These are phyloP conservation scores for Paecilomyces niveus DNA, from an alignment of 2,329 filamentous ascomycete genomes.

Conservation along the genomic window DNA sequence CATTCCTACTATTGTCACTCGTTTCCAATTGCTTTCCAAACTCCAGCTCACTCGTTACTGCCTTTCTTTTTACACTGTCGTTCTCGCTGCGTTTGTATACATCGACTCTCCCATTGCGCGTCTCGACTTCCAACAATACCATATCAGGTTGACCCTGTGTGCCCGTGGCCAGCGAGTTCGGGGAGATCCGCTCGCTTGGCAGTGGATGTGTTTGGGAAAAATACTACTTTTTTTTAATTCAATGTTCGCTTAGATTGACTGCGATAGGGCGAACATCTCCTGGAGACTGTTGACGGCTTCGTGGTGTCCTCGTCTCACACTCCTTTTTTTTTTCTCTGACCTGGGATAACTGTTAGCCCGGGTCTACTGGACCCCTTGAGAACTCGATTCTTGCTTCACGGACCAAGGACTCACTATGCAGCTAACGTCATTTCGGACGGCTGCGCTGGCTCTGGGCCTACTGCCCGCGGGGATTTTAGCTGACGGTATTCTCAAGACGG, in stretches of 20 bases:
- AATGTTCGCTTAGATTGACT: not conserved
- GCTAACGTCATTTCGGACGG: constrained; percentile 10
- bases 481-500: constrained; percentile 68
- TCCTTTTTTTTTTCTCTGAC: not conserved
- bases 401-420: constrained; percentile 15
- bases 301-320: not conserved
- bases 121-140: not conserved
- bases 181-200: not conserved
- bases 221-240: not conserved
- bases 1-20: not conserved
- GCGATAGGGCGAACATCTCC: not conserved
- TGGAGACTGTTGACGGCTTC: not conserved
- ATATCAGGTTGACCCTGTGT: not conserved
- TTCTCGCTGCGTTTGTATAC: not conserved
- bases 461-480: constrained; percentile 46
- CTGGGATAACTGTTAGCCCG: not conserved
- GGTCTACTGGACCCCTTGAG: not conserved
- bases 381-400: constrained; percentile 5
- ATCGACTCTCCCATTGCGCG: not conserved
- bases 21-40: not conserved
- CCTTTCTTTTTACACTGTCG: not conserved
- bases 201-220: not conserved
- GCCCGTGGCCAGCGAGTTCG: not conserved
- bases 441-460: constrained; percentile 19
- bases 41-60: not conserved